These are phyloP conservation scores for Murraya koenigii DNA, from an alignment of 345 rosid genomes.

Conservation along the genomic window DNA sequence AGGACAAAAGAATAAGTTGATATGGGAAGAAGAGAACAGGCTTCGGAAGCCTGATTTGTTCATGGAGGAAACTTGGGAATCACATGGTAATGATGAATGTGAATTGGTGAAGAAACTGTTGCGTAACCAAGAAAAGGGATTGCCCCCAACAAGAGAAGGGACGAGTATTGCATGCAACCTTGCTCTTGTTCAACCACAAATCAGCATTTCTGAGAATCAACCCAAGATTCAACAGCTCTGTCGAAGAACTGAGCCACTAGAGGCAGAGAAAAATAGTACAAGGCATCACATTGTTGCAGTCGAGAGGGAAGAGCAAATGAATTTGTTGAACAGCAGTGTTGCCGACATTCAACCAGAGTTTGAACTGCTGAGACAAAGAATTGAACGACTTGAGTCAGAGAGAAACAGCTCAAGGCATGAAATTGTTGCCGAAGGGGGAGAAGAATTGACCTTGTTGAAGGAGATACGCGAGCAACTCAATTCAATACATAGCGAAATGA, in stretches of 20 bases:
- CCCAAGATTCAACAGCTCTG: conserved; percentile 28
- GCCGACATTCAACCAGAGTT: conserved; percentile 19
- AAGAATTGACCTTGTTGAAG: conserved; percentile 51
- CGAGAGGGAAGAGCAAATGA: conserved; percentile 46
- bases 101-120: conserved; percentile 36
- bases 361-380: conserved; percentile 35
- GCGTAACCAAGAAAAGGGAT: conserved; percentile 24
- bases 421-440: conserved; percentile 40
- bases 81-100: conserved; percentile 15
- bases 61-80: conserved; percentile 16
- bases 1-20: conserved; percentile 13
- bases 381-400: conserved; percentile 49
- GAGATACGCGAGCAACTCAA: conserved; percentile 66
- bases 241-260: conserved; percentile 45
- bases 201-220: not conserved
- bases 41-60: conserved; percentile 33
- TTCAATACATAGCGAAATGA: conserved; percentile 57
- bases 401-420: conserved; percentile 29
- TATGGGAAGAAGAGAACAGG: conserved; percentile 31
- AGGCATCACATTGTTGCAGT: conserved; percentile 29
- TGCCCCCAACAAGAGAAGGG: conserved; percentile 23
- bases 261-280: conserved; percentile 31
- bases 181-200: conserved; percentile 7
- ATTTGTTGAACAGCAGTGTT: conserved; percentile 29
- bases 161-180: conserved; percentile 13